A percentile compares a stretch with the other conserved stretches of the same genome.
Evolutionary conservation across 805 yeast species (phyloP).

Genomic region (Maudiozyma pseudohumilis): DNA sequence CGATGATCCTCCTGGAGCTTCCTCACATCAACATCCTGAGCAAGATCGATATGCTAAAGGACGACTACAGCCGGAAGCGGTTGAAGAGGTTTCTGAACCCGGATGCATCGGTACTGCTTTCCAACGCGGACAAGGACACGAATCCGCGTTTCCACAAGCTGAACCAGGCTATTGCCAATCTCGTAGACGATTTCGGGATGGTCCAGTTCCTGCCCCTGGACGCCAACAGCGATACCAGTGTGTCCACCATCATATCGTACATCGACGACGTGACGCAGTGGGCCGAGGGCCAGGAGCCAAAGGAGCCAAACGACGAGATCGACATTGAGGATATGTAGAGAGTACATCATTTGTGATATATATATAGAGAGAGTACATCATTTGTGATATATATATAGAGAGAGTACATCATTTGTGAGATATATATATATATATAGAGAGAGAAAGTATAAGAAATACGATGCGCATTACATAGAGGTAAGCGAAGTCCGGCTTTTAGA

Average conservation of each 20-base stretch:
- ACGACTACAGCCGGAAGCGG: slow-evolving; percentile 63
- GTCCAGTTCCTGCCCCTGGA: slow-evolving; percentile 91
- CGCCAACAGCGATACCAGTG: slow-evolving; percentile 62
- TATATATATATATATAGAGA: too few relatives aligned
- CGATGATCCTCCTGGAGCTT: slow-evolving; percentile 88
- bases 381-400: too few relatives aligned
- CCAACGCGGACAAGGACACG: slow-evolving; percentile 33
- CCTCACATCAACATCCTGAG: slow-evolving; percentile 91
- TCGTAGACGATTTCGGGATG: slow-evolving; percentile 98
- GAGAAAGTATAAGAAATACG: too few relatives aligned
- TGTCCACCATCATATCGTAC: slow-evolving; percentile 75
- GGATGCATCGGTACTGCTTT: slow-evolving; percentile 66
- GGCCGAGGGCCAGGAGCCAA: slow-evolving; percentile 94
- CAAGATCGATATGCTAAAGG: slow-evolving; percentile 77
- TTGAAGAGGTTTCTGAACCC: slow-evolving; percentile 83
- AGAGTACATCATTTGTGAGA: too few relatives aligned
- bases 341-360: too few relatives aligned
- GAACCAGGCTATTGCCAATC: slow-evolving; percentile 73
- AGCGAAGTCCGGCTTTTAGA: too few relatives aligned
- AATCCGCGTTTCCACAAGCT: slow-evolving; percentile 60
- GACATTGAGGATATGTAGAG: slow-evolving; percentile 42
- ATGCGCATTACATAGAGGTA: too few relatives aligned
- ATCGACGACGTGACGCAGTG: slow-evolving; percentile 97
- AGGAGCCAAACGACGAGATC: slow-evolving; percentile 77
- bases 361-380: too few relatives aligned